Conservation (phyloP, 2,329 filamentous ascomycete genomes). For the Trichothecium roseum region DNA sequence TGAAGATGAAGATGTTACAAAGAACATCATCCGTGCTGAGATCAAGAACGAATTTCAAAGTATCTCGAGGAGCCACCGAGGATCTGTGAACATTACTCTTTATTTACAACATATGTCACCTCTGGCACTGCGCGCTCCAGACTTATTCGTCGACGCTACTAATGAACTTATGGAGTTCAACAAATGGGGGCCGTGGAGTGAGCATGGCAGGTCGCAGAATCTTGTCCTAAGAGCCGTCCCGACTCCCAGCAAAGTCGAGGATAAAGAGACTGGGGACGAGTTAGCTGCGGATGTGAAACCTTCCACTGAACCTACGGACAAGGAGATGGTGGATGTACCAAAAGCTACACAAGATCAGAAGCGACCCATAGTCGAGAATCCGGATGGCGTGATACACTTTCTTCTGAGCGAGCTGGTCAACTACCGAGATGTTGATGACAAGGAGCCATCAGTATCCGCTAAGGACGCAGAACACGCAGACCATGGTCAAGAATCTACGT, state of each 20-base stretch:
- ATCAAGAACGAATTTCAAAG: conserved; percentile 69
- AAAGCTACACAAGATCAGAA: conserved; percentile 62
- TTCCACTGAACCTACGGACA: conserved; percentile 48
- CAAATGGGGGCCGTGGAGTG: conserved; percentile 1
- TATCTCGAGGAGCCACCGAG: conserved; percentile 35
- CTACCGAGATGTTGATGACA: conserved; percentile 88
- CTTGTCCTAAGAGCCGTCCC: conserved; percentile 5
- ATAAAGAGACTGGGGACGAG: conserved; percentile 4
- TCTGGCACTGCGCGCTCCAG: conserved; percentile 69
- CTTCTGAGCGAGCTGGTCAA: conserved; percentile 84
- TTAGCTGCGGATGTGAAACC: conserved; percentile 39
- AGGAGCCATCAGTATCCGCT: conserved; percentile 40
- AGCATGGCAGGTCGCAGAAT: conserved; percentile 6
- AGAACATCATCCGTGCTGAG: conserved; percentile 84
- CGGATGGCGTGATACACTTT: conserved; percentile 92
- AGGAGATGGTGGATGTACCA: conserved; percentile 50
- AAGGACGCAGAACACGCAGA: conserved; percentile 22
- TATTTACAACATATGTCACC: conserved; percentile 62
- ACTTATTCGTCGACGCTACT: conserved; percentile 77
- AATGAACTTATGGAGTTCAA: conserved; percentile 66
- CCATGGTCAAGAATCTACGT: too few species aligned
- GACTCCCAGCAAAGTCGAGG: conserved; percentile 3
- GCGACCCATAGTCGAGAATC: conserved; percentile 77
- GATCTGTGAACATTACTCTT: conserved; percentile 10
- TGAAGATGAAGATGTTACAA: conserved; percentile 84